Evolutionary conservation across 2,329 filamentous ascomycete genomes (phyloP), one percentile per base, ranked within the genome.

Genomic region (Lasiodiplodia hormozganensis): DNA sequence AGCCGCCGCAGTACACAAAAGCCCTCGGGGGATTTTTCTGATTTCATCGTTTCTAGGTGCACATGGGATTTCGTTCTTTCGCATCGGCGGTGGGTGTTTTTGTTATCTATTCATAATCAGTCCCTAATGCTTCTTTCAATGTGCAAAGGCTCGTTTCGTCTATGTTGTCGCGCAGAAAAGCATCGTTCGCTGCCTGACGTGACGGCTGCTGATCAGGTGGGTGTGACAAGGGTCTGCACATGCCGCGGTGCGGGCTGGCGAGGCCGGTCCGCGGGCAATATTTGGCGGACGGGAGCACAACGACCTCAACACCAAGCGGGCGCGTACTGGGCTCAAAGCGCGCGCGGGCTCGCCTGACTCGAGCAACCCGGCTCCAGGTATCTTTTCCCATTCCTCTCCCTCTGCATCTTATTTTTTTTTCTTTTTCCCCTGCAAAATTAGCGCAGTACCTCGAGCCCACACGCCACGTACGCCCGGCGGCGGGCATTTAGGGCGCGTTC

Each of bases 101-200:
- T 64, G 23, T 52, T 64, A 47, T n/a, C 38, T 64, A 36, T 52
- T 64, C 60, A 31, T 52, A 64, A 64, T 64, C 60, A 64, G 28
- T 64, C 31, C 6, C 51, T 64, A 36, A 52, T 64, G 60, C 60
- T 64, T 52, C 47, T 36, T 8, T 25, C 38, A 28, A 34, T 21
- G 28, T 52, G 38, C 18, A 62, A 23, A 62, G 28, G 47, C 23
- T 65, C 18, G 62, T 65, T 65, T 65, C 52, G 62, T 56, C 51
- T 65, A 56, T 65, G 51, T 47, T 47, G 56, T 21, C 51, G 23
- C 60, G 62, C 51, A 47, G 62, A 65, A 65, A 65, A 65, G 62
- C 62, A 65, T 34, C 34, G 28, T 28, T 56, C 36, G 40, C 62
- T 47, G 34, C 62, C 62, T 67, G 65, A 58, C 65, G 49, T 52